Percentiles rank a stretch among this genome's conserved stretches.
Conservation (phyloP, 371 early-diverging fungal genomes). For the Syncephalastrum racemosum region DNA sequence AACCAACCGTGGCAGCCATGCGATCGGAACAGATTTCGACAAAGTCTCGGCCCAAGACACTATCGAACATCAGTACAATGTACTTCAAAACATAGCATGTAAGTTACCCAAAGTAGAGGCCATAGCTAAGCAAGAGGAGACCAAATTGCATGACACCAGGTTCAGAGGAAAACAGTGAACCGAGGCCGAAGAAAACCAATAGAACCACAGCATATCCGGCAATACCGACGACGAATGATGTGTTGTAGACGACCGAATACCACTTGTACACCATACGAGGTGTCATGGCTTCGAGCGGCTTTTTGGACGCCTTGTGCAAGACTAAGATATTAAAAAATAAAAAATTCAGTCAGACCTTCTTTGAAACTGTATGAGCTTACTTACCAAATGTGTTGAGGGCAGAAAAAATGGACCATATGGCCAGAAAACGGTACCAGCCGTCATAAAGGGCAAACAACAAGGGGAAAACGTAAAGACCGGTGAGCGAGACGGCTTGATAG, state of each 20-base stretch:
- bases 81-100: background rate
- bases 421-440: conserved; percentile 49
- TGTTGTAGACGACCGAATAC: conserved; percentile 64
- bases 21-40: conserved; percentile 82
- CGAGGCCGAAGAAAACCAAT: conserved; percentile 59
- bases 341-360: background rate
- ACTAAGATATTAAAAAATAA: conserved; percentile 26
- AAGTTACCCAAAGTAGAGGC: conserved; percentile 73
- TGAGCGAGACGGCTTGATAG: conserved; percentile 72
- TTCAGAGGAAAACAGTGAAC: conserved; percentile 39
- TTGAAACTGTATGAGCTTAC: conserved; percentile 16
- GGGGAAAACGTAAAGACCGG: conserved; percentile 76
- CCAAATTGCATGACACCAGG: conserved; percentile 48
- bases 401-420: conserved; percentile 45
- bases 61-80: conserved; percentile 15
- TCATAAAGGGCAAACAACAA: conserved; percentile 50
- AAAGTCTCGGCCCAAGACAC: conserved; percentile 79
- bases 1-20: conserved; percentile 82
- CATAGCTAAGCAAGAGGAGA: conserved; percentile 57
- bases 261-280: conserved; percentile 74
- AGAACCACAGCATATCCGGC: conserved; percentile 59
- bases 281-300: conserved; percentile 67
- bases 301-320: conserved; percentile 56
- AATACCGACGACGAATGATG: conserved; percentile 64
- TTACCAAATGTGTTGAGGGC: conserved; percentile 44